Percentiles rank a stretch among this genome's conserved stretches.
Evolutionary conservation across 129 eudicot genomes (phyloP).

Genomic region (Arctium minus): DNA sequence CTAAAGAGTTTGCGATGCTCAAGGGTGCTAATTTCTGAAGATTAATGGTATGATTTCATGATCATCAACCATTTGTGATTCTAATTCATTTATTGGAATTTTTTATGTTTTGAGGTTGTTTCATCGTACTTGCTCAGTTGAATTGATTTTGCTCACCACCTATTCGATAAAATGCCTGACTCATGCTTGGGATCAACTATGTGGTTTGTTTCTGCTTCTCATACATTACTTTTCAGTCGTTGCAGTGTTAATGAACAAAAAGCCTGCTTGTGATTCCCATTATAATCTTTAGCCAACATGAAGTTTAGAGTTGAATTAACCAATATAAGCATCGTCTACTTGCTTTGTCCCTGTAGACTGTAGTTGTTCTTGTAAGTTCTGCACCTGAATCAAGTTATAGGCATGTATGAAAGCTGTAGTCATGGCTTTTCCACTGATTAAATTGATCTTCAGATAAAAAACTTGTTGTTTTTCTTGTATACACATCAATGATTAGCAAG

Average conservation of each 20-base stretch:
- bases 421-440: too few relatives aligned
- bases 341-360: too few relatives aligned
- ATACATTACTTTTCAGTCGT: not conserved
- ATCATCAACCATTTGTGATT: not conserved
- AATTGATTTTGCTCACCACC: not conserved
- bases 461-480: not conserved
- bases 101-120: not conserved
- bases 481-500: too few relatives aligned
- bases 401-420: too few relatives aligned
- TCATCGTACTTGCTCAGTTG: not conserved
- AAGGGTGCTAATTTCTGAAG: not conserved
- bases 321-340: too few relatives aligned
- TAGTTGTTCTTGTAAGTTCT: too few relatives aligned
- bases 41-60: not conserved
- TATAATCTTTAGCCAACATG: too few relatives aligned
- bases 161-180: slow-evolving; percentile 9
- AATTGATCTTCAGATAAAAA: too few relatives aligned
- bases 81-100: not conserved
- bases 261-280: not conserved
- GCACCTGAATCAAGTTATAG: too few relatives aligned
- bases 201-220: not conserved
- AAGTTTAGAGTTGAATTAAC: too few relatives aligned
- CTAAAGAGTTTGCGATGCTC: not conserved
- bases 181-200: not conserved
- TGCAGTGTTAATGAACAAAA: not conserved